Evolutionary conservation across 2,329 filamentous ascomycete species (phyloP).

Genomic region (Stylonectria norvegica): DNA sequence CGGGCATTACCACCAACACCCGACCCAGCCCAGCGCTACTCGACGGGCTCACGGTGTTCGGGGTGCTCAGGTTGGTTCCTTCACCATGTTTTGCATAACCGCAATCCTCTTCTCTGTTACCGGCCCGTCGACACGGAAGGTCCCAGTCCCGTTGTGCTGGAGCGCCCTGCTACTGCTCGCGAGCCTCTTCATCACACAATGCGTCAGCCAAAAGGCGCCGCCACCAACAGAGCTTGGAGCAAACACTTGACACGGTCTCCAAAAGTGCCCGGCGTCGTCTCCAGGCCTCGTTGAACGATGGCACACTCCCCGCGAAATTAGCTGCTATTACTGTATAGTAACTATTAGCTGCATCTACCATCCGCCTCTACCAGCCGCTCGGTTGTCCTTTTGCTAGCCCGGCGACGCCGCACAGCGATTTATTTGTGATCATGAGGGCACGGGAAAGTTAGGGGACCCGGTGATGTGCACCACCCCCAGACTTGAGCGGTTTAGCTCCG

Average conservation of each 20-base stretch:
- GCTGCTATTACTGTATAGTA: no score
- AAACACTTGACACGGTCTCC: no score
- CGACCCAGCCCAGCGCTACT: neutral
- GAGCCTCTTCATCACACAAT: neutral
- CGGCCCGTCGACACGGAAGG: neutral
- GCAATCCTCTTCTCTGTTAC: neutral
- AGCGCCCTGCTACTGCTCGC: neutral
- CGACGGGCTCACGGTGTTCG: neutral
- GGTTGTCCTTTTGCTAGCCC: no score
- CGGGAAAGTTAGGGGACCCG: no score
- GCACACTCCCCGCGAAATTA: no score
- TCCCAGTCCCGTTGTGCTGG: neutral
- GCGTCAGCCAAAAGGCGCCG: neutral
- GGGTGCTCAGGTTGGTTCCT: neutral
- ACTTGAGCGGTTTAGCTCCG: neutral
- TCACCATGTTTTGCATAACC: neutral
- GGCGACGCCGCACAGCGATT: no score
- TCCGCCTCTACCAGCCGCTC: no score
- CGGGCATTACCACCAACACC: neutral
- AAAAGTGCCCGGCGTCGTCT: no score
- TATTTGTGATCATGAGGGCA: no score
- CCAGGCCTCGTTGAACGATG: no score
- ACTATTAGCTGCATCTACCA: no score
- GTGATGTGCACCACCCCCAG: neutral
- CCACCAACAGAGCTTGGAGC: neutral